A percentile compares a stretch with the other conserved stretches of the same genome.
These are phyloP conservation scores for Talaromyces islandicus DNA, from an alignment of 2,329 filamentous ascomycete genomes.

Conservation along the genomic window DNA sequence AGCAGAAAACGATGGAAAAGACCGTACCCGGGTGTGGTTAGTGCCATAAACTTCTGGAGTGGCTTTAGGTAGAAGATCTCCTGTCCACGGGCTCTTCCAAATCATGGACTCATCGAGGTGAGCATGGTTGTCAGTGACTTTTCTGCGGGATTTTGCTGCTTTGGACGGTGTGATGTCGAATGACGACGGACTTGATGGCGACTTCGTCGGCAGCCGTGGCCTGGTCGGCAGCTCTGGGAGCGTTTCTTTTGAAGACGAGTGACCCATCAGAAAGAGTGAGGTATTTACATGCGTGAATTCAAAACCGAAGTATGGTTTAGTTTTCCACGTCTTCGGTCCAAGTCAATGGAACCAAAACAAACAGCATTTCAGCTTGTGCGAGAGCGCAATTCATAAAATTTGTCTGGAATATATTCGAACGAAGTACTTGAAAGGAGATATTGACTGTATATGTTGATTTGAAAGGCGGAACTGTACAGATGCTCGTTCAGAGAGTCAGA, in stretches of 20 bases:
- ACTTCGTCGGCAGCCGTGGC: slow-evolving; percentile 32
- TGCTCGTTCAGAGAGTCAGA: not conserved
- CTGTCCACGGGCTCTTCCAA: slow-evolving; percentile 33
- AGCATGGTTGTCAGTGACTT: not conserved
- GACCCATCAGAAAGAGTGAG: slow-evolving; percentile 25
- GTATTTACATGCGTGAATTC: not conserved
- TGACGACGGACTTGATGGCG: slow-evolving; percentile 7
- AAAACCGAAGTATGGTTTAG: not conserved
- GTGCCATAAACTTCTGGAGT: slow-evolving; percentile 9
- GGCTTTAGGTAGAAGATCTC: slow-evolving; percentile 17
- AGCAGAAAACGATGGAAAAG: slow-evolving; percentile 17
- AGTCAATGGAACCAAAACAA: not conserved
- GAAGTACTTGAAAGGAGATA: not conserved
- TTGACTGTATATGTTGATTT: not conserved
- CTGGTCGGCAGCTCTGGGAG: slow-evolving; percentile 27
- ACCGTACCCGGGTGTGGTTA: slow-evolving; percentile 15
- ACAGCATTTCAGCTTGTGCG: not conserved
- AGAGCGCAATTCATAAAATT: not conserved
- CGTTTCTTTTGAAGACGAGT: slow-evolving; percentile 26
- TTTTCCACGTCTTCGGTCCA: not conserved
- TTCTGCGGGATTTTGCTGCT: not conserved
- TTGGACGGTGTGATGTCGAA: slow-evolving; percentile 4
- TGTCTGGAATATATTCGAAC: not conserved
- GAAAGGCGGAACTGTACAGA: not conserved
- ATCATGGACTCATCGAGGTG: slow-evolving; percentile 13